Base-by-base conservation (phyloP, 768 basidiomycete genomes). In the Floccularia luteovirens region DNA sequence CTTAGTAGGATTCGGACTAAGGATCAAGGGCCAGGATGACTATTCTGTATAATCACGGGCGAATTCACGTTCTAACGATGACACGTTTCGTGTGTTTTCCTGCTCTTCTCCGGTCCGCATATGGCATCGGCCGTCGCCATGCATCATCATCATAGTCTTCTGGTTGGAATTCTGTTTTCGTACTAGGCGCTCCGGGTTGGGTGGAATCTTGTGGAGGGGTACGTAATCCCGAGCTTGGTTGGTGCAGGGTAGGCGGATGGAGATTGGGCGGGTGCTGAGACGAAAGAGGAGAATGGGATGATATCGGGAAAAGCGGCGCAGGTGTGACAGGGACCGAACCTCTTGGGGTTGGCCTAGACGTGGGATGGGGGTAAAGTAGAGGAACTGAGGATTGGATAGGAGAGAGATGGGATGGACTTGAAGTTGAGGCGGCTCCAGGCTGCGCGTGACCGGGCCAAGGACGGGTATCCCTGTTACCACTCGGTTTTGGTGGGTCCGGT, bases 81-180 rank as follows among this genome's bases (percentile, higher is more conserved):
- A 87, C 77, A 39, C 85, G 74, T 52, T 68, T 70, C 17, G 85
- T 88, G 55, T 88, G 85, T 56, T 89, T 89, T 36, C 85, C 85
- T 38, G 85, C 85, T 42, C 85, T 68, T 41, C 85, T 66, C 17
- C 85, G 75, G 55, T 86, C 84, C 28, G 74, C 72, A 51, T 81
- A 78, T 16, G 85, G 83, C 58, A 78, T 85, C 1, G 84, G 81
- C 31, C 74, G 63, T 22, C 77, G 65, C 84, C 84, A 87, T 20
- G 78, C 63, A 45, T 87, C 82, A 53, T 86, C 84, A 19, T 82
- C 78, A 49, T 67, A 71, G 27, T 77, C 77, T 13, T 79, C 78
- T 35, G 59, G 51, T 25, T 51, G 41, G 41, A 58, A 64, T 33
- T 70, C 67, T 16, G 54, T 44, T 54, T 68, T 68, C 14, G 62